Percentiles rank a stretch among this genome's conserved stretches.
These are phyloP conservation scores for Parathielavia appendiculata DNA, from an alignment of 495 filamentous ascomycete genomes.

Conservation along the genomic window DNA sequence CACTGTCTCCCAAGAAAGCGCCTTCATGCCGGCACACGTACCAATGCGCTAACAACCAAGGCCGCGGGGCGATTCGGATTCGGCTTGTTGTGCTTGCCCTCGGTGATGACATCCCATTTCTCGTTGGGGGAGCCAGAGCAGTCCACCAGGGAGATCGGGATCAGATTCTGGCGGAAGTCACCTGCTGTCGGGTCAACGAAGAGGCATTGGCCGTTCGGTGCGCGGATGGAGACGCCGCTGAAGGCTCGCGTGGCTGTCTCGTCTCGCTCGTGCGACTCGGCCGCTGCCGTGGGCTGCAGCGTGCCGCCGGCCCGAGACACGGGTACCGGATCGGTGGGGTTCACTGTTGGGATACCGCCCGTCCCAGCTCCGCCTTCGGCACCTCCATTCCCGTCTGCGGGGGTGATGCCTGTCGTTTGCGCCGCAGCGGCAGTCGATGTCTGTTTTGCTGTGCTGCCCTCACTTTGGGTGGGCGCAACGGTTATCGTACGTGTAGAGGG, in stretches of 20 bases:
- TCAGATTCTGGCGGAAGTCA: conserved; percentile 53
- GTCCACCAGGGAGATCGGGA: conserved; percentile 43
- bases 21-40: conserved; percentile 10
- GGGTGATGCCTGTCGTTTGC: conserved; percentile 11
- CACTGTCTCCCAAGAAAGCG: background rate
- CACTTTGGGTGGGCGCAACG: conserved; percentile 3
- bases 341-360: conserved; percentile 29
- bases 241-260: conserved; percentile 46
- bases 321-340: conserved; percentile 45
- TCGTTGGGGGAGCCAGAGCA: conserved; percentile 46
- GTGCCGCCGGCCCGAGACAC: conserved; percentile 48
- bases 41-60: conserved; percentile 47
- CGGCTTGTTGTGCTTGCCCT: conserved; percentile 43
- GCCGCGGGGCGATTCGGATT: conserved; percentile 30
- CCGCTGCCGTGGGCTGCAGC: conserved; percentile 45
- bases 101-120: conserved; percentile 52
- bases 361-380: conserved; percentile 2
- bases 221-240: conserved; percentile 41
- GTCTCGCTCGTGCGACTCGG: conserved; percentile 44
- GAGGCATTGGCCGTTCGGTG: conserved; percentile 47
- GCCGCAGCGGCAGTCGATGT: conserved; percentile 7
- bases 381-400: background rate
- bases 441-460: background rate
- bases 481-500: conserved; percentile 22
- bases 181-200: conserved; percentile 51